Conservation (phyloP, 331 rosid genomes). For the Phaseolus coccineus region DNA sequence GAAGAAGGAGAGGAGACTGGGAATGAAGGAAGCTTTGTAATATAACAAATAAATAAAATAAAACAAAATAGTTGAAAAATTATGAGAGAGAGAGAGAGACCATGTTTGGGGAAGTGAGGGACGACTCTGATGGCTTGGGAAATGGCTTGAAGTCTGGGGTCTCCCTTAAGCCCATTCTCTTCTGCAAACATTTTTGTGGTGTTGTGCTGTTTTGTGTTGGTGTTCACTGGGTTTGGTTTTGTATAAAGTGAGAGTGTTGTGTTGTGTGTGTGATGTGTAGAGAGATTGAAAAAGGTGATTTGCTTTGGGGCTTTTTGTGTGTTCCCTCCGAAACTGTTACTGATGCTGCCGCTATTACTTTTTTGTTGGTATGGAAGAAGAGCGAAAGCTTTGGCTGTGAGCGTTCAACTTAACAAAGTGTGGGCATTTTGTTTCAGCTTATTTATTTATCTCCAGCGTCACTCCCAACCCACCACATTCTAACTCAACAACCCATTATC, state of each 20-base stretch:
- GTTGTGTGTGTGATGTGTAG: too few relatives aligned
- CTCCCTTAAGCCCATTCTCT: slow-evolving; percentile 93
- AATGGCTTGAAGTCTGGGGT: slow-evolving; percentile 92
- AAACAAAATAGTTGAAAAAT: not conserved
- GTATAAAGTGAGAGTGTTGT: not conserved
- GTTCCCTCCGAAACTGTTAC: slow-evolving; percentile 40
- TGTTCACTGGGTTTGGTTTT: not conserved
- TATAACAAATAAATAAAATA: not conserved
- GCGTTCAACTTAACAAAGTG: not conserved
- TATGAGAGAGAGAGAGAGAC: slow-evolving; percentile 37
- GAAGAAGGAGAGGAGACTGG: not conserved
- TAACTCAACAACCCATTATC: not conserved
- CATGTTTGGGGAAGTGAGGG: slow-evolving; percentile 97
- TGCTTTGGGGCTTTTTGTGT: slow-evolving; percentile 10
- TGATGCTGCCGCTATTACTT: not conserved
- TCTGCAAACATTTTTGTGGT: slow-evolving; percentile 75
- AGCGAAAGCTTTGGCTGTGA: not conserved
- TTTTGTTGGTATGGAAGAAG: not conserved
- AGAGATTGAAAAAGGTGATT: not conserved
- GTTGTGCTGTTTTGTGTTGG: too few relatives aligned
- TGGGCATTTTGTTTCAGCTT: slow-evolving; percentile 17
- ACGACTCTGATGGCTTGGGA: slow-evolving; percentile 90
- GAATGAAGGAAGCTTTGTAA: not conserved
- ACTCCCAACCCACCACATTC: slow-evolving; percentile 23
- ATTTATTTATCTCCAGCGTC: slow-evolving; percentile 33